phyloP scores from a whole-genome alignment of 257 asterid genomes.

The Solanum sparsipilum region DNA sequence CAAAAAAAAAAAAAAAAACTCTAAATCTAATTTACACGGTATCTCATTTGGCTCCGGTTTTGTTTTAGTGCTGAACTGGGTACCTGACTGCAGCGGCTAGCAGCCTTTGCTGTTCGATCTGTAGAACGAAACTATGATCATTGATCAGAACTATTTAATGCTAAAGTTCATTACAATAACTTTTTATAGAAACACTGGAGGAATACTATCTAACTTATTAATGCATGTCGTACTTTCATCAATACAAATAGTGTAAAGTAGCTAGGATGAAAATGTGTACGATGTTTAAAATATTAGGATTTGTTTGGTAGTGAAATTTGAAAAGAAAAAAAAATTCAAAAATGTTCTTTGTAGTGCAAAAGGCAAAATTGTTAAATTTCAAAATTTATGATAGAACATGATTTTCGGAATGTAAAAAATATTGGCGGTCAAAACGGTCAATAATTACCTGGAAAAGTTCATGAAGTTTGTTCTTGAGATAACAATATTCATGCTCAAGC shows the following conservation, averaged over 20 bases:
- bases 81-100: conserved; percentile 74
- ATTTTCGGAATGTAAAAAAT: background rate
- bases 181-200: background rate
- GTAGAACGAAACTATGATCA: conserved; percentile 1
- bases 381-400: background rate
- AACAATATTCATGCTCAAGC: conserved; percentile 75
- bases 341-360: background rate
- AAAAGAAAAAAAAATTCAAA: too few species aligned
- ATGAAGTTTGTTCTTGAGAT: conserved; percentile 80
- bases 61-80: conserved; percentile 28
- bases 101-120: conserved; percentile 85
- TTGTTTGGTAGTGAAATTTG: background rate
- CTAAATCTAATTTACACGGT: background rate
- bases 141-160: background rate
- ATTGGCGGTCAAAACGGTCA: background rate
- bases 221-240: background rate
- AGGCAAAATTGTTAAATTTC: background rate
- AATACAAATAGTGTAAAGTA: background rate
- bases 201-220: background rate
- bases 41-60: background rate
- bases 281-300: background rate
- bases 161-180: background rate
- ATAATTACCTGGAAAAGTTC: conserved; percentile 64
- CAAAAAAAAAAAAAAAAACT: background rate
- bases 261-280: background rate